phyloP scores from a whole-genome alignment of 108 stramenopile genomes.

The Cafeteria roenbergensis region DNA sequence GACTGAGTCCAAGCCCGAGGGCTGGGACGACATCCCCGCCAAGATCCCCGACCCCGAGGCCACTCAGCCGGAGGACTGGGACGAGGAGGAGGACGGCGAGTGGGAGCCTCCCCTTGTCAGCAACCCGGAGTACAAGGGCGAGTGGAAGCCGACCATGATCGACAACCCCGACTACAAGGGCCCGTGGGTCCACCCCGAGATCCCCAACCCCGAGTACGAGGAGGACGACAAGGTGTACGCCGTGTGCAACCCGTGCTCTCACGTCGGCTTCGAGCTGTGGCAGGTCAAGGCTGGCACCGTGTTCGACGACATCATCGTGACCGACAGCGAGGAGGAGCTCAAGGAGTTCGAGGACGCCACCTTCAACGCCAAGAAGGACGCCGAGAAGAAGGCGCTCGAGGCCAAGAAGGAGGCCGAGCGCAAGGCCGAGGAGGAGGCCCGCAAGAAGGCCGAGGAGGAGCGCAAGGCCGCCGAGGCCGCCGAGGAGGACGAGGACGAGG shows the following conservation, averaged over 20 bases:
- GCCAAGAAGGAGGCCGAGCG: constrained; percentile 47
- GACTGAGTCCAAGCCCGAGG: constrained; percentile 85
- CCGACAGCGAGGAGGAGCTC: constrained; percentile 88
- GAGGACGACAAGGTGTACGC: constrained; percentile 31
- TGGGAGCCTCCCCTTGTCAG: constrained; percentile 90
- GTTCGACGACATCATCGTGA: constrained; percentile 96
- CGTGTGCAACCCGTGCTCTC: constrained; percentile 61
- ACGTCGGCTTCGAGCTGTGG: constrained; percentile 98
- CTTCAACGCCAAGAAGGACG: constrained; percentile 86
- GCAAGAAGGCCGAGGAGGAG: constrained; percentile 28
- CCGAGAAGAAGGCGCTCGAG: constrained; percentile 57
- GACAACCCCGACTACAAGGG: constrained; percentile 87
- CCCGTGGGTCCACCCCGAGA: constrained; percentile 40
- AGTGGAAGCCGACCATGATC: constrained; percentile 84
- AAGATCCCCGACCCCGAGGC: constrained; percentile 89
- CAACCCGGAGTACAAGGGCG: constrained; percentile 91
- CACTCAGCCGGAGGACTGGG: constrained; percentile 91
- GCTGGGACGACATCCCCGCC: constrained; percentile 76
- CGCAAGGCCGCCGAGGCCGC: constrained; percentile 6
- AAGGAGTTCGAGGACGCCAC: constrained; percentile 83
- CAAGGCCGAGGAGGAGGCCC: constrained; percentile 43
- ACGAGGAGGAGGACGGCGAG: constrained; percentile 95
- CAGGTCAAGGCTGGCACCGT: constrained; percentile 90
- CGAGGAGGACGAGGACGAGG: constrained; percentile 9
- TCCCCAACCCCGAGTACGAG: constrained; percentile 48